phyloP scores from a whole-genome alignment of 192 early-diverging fungal genomes.

The Podila clonocystis region DNA sequence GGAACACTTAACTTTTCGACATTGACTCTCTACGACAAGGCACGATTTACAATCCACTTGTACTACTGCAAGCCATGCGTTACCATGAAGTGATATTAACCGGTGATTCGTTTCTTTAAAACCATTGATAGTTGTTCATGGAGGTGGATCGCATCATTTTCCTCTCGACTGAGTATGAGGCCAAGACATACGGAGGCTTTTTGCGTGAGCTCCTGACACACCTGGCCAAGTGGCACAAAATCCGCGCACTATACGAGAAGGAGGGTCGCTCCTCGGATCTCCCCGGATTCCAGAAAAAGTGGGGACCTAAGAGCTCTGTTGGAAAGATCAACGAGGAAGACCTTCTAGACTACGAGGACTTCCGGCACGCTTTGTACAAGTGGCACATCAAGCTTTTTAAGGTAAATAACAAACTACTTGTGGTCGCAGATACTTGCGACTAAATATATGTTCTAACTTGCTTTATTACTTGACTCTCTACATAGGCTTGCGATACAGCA shows the following conservation, averaged over 20 bases:
- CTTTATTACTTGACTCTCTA: not conserved
- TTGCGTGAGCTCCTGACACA: conserved; percentile 63
- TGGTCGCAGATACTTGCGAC: not conserved
- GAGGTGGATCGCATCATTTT: conserved; percentile 42
- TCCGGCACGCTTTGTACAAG: conserved; percentile 71
- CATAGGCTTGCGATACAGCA: conserved; percentile 40
- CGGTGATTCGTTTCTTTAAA: not conserved
- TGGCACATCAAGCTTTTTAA: conserved; percentile 73
- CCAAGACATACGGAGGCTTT: conserved; percentile 77
- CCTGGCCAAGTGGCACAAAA: conserved; percentile 68
- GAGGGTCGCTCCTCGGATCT: conserved; percentile 65
- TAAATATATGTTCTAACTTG: not conserved
- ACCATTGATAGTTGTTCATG: conserved; percentile 11
- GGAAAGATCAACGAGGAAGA: conserved; percentile 55
- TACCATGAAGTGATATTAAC: not conserved
- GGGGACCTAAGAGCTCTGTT: conserved; percentile 50
- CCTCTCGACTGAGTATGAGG: conserved; percentile 77
- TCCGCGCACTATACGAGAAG: conserved; percentile 57
- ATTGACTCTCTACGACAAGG: conserved; percentile 74
- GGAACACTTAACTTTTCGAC: conserved; percentile 77
- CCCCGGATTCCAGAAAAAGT: conserved; percentile 78
- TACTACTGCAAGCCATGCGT: not conserved
- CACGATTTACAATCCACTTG: conserved; percentile 14
- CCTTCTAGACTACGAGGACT: conserved; percentile 67
- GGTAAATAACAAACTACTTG: conserved; percentile 11